Evolutionary conservation across 164 flowering plant species (phyloP).

Genomic region (Chloranthus sessilifolius): DNA sequence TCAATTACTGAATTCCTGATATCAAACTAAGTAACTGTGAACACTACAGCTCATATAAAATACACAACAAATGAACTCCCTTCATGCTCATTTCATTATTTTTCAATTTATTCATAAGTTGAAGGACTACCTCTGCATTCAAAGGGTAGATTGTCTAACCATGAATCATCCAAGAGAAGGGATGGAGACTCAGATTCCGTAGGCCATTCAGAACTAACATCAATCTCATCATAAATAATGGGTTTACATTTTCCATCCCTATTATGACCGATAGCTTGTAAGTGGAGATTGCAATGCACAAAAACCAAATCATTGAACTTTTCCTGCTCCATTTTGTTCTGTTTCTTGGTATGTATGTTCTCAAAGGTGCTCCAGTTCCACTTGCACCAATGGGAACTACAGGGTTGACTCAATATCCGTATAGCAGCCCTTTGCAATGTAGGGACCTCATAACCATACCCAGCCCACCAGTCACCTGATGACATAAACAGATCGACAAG

Average conservation of each 20-base stretch:
- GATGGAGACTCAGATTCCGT: slow-evolving; percentile 46
- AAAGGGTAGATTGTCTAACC: slow-evolving; percentile 52
- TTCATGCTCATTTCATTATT: too few species aligned
- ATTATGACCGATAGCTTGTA: slow-evolving; percentile 39
- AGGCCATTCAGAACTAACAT: slow-evolving; percentile 65
- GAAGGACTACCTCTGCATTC: slow-evolving; percentile 36
- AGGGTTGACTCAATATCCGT: slow-evolving; percentile 64
- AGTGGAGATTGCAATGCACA: slow-evolving; percentile 67
- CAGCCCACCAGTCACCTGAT: slow-evolving; percentile 84
- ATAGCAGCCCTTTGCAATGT: slow-evolving; percentile 53
- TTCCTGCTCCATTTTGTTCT: slow-evolving; percentile 44
- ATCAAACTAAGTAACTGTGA: too few species aligned
- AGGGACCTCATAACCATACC: slow-evolving; percentile 67
- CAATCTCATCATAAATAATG: slow-evolving; percentile 49
- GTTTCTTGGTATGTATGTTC: slow-evolving; percentile 39
- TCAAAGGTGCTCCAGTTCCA: slow-evolving; percentile 74
- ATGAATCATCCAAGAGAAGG: slow-evolving; percentile 53
- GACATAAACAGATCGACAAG: neutral
- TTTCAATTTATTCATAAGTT: slow-evolving; percentile 12
- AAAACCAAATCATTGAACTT: slow-evolving; percentile 58
- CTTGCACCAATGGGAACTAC: slow-evolving; percentile 67
- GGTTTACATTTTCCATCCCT: slow-evolving; percentile 50
- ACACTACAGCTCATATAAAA: too few species aligned
- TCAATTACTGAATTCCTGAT: too few species aligned
- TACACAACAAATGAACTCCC: too few species aligned